Evolutionary conservation across 345 rosid genomes (phyloP).

Genomic region (Rubroshorea leprosula): DNA sequence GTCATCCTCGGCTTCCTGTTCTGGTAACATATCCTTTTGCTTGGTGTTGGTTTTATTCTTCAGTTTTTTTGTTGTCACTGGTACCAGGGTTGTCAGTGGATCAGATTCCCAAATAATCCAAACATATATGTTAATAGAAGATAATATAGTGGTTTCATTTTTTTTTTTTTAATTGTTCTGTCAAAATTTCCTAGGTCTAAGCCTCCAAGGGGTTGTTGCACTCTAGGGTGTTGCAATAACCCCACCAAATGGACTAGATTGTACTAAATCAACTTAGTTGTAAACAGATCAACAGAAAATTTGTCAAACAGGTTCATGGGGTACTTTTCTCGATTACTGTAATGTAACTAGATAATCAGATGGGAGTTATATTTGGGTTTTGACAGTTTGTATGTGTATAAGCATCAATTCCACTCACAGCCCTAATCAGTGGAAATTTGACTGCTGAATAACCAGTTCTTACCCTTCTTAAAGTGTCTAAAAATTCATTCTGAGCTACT

Average conservation of each 20-base stretch:
- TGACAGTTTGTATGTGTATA: too few species aligned
- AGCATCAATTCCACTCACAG: neutral
- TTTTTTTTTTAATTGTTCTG: too few species aligned
- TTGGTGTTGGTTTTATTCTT: constrained; percentile 7
- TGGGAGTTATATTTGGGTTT: too few species aligned
- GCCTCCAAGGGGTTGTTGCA: too few species aligned
- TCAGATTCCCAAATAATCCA: neutral
- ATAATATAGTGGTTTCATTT: neutral
- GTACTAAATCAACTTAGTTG: too few species aligned
- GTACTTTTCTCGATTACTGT: too few species aligned
- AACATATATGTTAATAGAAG: neutral
- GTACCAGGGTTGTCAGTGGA: neutral
- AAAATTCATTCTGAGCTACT: neutral
- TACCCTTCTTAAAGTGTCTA: neutral
- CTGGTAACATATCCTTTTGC: constrained; percentile 43
- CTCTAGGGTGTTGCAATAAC: too few species aligned
- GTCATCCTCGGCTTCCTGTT: constrained; percentile 98
- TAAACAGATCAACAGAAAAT: too few species aligned
- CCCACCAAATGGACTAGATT: too few species aligned
- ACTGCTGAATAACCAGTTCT: neutral
- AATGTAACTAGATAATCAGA: too few species aligned
- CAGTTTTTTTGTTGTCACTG: neutral
- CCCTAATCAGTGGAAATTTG: neutral
- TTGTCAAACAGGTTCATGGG: too few species aligned
- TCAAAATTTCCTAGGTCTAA: too few species aligned